Percentiles rank a stretch among this genome's conserved stretches.
Conservation (phyloP, 306 rosid genomes). For the Vigna reflexopilosa region DNA sequence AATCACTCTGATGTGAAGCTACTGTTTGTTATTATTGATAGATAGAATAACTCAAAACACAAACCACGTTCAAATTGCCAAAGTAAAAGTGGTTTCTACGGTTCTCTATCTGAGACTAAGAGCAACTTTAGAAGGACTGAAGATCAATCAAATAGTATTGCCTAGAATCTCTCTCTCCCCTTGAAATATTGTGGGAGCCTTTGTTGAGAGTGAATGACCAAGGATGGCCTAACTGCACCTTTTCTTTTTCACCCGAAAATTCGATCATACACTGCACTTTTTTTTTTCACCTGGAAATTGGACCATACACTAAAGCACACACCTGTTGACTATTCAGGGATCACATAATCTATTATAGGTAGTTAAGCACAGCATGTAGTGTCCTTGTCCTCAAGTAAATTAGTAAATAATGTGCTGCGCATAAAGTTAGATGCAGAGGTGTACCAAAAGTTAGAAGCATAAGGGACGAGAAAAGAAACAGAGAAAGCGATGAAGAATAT, state of each 20-base stretch:
- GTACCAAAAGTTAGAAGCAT: conserved; percentile 14
- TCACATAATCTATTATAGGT: conserved; percentile 11
- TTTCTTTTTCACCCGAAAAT: conserved; percentile 2
- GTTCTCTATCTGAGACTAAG: neutral
- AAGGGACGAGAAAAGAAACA: conserved; percentile 25
- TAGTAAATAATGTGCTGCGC: conserved; percentile 8
- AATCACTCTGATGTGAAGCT: neutral
- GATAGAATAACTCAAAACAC: neutral
- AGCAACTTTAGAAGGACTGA: conserved; percentile 2
- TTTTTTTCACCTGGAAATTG: conserved; percentile 18
- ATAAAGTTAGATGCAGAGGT: conserved; percentile 10
- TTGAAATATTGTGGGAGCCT: conserved; percentile 8
- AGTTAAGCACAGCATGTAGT: conserved; percentile 25
- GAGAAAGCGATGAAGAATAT: conserved; percentile 28
- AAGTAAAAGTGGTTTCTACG: neutral
- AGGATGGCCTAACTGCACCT: conserved; percentile 18
- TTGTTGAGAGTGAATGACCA: conserved; percentile 27
- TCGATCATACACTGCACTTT: conserved; percentile 5
- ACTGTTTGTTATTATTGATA: conserved; percentile 2
- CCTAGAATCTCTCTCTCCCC: neutral
- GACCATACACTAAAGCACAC: conserved; percentile 28
- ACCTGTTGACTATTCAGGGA: conserved; percentile 34
- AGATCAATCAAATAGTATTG: conserved; percentile 1
- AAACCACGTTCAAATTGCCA: conserved; percentile 9
- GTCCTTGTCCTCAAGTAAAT: conserved; percentile 38